Evolutionary conservation across 2,329 filamentous ascomycete genomes (phyloP), one percentile per base, ranked within the genome.

Genomic region (Blastomyces emzantsi): DNA sequence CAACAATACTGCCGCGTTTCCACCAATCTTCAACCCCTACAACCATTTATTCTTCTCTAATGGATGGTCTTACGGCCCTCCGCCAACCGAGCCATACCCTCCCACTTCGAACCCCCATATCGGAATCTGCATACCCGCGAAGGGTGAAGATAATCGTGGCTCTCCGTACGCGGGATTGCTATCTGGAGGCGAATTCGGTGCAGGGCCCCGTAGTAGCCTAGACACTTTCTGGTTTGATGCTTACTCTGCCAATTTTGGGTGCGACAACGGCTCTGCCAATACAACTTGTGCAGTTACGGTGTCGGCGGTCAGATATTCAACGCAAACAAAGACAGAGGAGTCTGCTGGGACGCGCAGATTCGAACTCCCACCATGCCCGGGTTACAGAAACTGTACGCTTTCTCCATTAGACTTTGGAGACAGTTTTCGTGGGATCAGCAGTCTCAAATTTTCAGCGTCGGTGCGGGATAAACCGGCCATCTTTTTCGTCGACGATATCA

Each of bases 141-240:
- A 70, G 76, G 41, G 67, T 49, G 70, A 71, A 22, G 63, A 66
- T 15, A 64, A 64, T 6, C 49, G 66, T 68, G 60, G 72, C 69
- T 62, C 66, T 60, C 62, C 66, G 47, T 47, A 67, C 51, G 66
- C 68, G n/a, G 74, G 75, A 28, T 68, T 70, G 3, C 64, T 78
- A 43, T 69, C 74, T 3, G 74, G 76, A 1, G 81, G 81, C 17
- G 79, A 80, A 63, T 77, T 84, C 63, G 77, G 77, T 7, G 78
- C 78, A 11, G 80, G 80, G 2, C 74, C 75, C 36, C 76, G 76
- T 15, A 75, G 76, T 13, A 71, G 70, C 36, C 73, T 78, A 60
- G 69, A 74, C 13, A 76, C 76, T 11, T 83, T 79, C 73, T 82
- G 79, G 77, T 83, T 84, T 73, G 75, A 82, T 67, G 78, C 79